Base-by-base conservation (phyloP, 257 asterid species). In the Nicotiana benthamiana region DNA sequence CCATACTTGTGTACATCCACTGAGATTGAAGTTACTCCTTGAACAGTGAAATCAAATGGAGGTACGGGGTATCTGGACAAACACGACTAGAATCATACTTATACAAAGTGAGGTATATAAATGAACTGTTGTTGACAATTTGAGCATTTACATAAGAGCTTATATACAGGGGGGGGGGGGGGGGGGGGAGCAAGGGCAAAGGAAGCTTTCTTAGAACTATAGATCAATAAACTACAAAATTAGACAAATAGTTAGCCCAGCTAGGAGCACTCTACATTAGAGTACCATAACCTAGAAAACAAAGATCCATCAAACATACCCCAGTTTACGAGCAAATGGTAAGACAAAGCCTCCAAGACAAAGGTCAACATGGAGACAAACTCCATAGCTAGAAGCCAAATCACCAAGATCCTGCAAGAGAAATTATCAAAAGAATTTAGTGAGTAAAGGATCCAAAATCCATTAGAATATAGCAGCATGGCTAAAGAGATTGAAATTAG, bases 1-100 rank as follows among this genome's bases (percentile, higher is more conserved):
- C 99, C 99, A 86, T 96, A 96, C 86, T 96, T 96, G 90, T 96
- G 99, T 40, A 96, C 99, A 87, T 96, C 99, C 77, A 89, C 97
- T 61, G 99, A 96, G 77, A 92, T 88, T 70, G 99, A 96, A 80
- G 99, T 94, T 77, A 96, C 97, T 85, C 99, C 99, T 84, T 86
- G 83, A 77, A 94, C 97, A 54, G 97, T 89, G 91, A 96, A 96
- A 87, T 96, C 99, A 81, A 88, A 94, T 67, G 97, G 97, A 28
- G 97, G 98, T 67, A 96, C 85, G 70, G 99, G 97, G 76, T 96
- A 96, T 89, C 99, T 95, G 82, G 56, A 80, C 79, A 81, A 78
- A 48, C 82, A 77, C 51, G 56, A 12, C 18, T 59, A n/a, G 16
- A 79, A 60, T 68, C 26, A 79, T 30, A 4, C 20, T 27, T 15